Evolutionary conservation across 371 early-diverging fungal genomes (phyloP).

Genomic region (Mortierella polycephala): DNA sequence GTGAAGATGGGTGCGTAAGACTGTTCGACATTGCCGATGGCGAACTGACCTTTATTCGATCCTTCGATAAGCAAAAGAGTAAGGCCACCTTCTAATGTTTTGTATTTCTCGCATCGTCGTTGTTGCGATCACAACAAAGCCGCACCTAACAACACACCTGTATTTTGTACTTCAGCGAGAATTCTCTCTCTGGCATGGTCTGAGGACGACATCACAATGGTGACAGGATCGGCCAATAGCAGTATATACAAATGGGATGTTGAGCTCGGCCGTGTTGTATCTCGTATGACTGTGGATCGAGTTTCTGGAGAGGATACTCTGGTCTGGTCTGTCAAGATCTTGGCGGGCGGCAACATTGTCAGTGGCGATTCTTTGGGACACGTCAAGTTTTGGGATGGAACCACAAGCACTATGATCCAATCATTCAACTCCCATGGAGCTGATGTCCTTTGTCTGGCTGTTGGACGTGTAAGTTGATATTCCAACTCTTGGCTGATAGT

Average conservation of each 20-base stretch:
- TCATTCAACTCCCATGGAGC: constrained; percentile 82
- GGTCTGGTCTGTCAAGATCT: constrained; percentile 69
- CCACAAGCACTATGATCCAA: constrained; percentile 74
- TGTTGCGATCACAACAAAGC: too few relatives aligned
- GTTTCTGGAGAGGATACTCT: constrained; percentile 68
- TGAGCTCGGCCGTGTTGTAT: constrained; percentile 61
- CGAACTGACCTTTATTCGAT: constrained; percentile 71
- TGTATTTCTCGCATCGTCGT: too few relatives aligned
- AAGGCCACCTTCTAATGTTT: constrained; percentile 7
- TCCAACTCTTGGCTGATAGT: too few relatives aligned
- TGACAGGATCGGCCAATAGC: constrained; percentile 88
- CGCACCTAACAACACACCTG: neutral
- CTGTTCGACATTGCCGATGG: constrained; percentile 85
- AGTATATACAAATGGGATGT: constrained; percentile 81
- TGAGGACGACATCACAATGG: constrained; percentile 74
- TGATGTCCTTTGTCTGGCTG: constrained; percentile 88
- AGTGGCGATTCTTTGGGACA: constrained; percentile 92
- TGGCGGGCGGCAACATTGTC: constrained; percentile 78
- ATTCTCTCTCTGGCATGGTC: constrained; percentile 91
- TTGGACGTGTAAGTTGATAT: constrained; percentile 54
- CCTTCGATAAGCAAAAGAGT: constrained; percentile 78
- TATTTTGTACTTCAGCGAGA: constrained; percentile 58
- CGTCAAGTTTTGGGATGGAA: constrained; percentile 88
- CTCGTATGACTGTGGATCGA: constrained; percentile 80
- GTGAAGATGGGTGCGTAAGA: constrained; percentile 93